Evolutionary conservation across 179 eudicot genomes (phyloP).

Genomic region (Nepenthes alata): DNA sequence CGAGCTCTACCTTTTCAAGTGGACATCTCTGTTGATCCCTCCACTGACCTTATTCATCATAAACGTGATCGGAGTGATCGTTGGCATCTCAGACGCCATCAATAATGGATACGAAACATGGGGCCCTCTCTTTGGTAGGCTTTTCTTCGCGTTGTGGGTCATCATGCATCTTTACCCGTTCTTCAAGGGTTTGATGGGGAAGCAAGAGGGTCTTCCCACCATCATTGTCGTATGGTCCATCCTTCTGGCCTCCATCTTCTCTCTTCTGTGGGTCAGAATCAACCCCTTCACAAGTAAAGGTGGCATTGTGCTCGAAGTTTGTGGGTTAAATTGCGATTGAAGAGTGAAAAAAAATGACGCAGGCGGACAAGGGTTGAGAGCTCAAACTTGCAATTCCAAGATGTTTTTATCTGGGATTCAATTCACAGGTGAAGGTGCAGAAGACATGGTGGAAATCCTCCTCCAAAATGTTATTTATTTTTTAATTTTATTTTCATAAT

Average conservation of each 20-base stretch:
- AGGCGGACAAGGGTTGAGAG: too few species aligned
- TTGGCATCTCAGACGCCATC: constrained; percentile 81
- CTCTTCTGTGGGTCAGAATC: constrained; percentile 82
- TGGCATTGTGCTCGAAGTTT: constrained; percentile 70
- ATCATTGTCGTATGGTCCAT: constrained; percentile 87
- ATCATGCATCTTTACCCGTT: constrained; percentile 90
- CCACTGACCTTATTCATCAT: constrained; percentile 67
- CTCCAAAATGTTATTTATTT: too few species aligned
- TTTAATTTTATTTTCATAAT: too few species aligned
- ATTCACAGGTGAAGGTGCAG: too few species aligned
- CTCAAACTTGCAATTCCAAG: too few species aligned
- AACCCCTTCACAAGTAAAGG: constrained; percentile 64
- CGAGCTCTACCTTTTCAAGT: constrained; percentile 80
- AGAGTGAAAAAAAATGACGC: too few species aligned
- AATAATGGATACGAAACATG: constrained; percentile 86
- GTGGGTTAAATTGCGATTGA: constrained; percentile 76
- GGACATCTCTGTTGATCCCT: constrained; percentile 77
- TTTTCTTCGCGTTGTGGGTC: constrained; percentile 89
- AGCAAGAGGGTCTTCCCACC: constrained; percentile 57
- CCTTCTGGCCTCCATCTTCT: constrained; percentile 74
- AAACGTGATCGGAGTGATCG: constrained; percentile 63
- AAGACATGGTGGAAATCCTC: too few species aligned
- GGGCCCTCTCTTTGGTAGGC: constrained; percentile 88
- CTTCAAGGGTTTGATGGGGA: constrained; percentile 92
- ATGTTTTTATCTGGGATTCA: too few species aligned